Evolutionary conservation across 2,329 filamentous ascomycete species (phyloP).

Genomic region (Pseudogymnoascus sp.): DNA sequence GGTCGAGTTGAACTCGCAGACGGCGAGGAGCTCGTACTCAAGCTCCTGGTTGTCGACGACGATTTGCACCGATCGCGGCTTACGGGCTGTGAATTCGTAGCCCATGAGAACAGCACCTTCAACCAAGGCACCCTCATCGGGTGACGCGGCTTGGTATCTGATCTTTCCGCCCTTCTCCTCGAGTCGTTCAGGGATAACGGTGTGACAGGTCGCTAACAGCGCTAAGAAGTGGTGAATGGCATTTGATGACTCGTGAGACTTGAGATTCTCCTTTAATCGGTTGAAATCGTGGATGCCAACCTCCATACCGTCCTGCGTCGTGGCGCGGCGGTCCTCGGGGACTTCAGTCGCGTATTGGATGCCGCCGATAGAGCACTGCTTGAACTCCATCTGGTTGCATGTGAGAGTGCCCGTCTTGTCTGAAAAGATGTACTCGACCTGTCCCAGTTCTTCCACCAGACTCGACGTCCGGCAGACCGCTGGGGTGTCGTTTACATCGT

Average conservation of each 20-base stretch:
- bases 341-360: slow-evolving; percentile 91
- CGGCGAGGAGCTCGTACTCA: slow-evolving; percentile 85
- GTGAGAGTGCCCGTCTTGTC: slow-evolving; percentile 96
- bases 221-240: slow-evolving; percentile 77
- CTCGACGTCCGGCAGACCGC: slow-evolving; percentile 95
- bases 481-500: slow-evolving; percentile 89
- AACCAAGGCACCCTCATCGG: slow-evolving; percentile 93
- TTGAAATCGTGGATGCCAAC: slow-evolving; percentile 64
- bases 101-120: slow-evolving; percentile 80
- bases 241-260: slow-evolving; percentile 48
- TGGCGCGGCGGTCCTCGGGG: slow-evolving; percentile 79
- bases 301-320: slow-evolving; percentile 67
- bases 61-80: slow-evolving; percentile 81
- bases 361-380: slow-evolving; percentile 85
- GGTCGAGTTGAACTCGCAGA: slow-evolving; percentile 99
- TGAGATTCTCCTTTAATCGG: slow-evolving; percentile 51
- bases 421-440: slow-evolving; percentile 98
- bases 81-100: slow-evolving; percentile 84
- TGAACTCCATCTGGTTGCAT: slow-evolving; percentile 99
- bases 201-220: slow-evolving; percentile 85
- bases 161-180: slow-evolving; percentile 73
- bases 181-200: slow-evolving; percentile 85
- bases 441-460: slow-evolving; percentile 90
- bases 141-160: slow-evolving; percentile 96
- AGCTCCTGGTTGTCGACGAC: slow-evolving; percentile 62